Base-by-base conservation (phyloP, 345 rosid species). In the Salix arbutifolia region DNA sequence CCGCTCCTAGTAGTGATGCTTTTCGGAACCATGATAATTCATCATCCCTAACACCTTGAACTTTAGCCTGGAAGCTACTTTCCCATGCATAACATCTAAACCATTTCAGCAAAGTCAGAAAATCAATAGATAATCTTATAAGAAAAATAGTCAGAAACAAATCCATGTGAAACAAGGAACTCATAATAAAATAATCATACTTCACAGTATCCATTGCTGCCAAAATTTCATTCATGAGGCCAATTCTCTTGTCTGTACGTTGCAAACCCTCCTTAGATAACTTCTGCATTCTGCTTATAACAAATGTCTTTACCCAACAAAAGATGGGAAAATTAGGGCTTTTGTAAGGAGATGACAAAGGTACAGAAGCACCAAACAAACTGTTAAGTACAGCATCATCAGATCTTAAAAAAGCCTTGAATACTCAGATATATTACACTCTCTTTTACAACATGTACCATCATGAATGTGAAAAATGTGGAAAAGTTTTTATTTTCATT, bases 141-240 rank as follows among this genome's bases (percentile, higher is more conserved):
- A 70, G 26, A 74, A 61, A 46, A 72, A 17, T 58, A 58, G n/a
- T 60, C 65, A 21, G 10, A 26, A 60, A 44, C 23, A 14, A 56
- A 65, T 16, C 23, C 62, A 70, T 6, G 31, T 25, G 50, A 70
- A 7, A 73, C 13, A 75, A 60, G 42, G 72, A 60, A 72, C 21
- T 64, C 16, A 10, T 31, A 38, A 70, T 67, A 70, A 77, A 76
- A n/a, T 76, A 72, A 10, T 70, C 97, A 35, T 93, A 96, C 98
- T 96, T 96, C 81, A 96, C 96, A 72, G 97, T 90, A 76, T 96
- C 99, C 99, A 96, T 93, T 75, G 99, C 97, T 61, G 98, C 99
- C 89, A 96, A 88, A 85, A 96, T 83, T 86, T 96, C 99, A 82
- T 96, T 96, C 98, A 92, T 96, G 67, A 96, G 94, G 78, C 99